Evolutionary conservation across 2,329 filamentous ascomycete species (phyloP).

Genomic region (Fusarium setosum): DNA sequence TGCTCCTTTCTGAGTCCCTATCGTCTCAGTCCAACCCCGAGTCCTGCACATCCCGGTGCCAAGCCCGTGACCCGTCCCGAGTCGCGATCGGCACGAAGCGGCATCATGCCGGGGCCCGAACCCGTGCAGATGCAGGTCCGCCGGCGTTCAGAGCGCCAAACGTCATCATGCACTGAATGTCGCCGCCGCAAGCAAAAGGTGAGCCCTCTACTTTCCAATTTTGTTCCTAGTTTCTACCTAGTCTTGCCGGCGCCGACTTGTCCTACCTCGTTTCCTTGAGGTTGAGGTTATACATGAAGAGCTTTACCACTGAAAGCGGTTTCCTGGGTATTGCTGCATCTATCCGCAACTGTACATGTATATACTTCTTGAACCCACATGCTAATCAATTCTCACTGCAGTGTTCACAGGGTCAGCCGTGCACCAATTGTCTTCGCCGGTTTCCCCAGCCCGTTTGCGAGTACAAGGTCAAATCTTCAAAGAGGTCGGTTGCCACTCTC

Average conservation of each 20-base stretch:
- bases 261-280: background rate
- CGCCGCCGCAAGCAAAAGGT: constrained; percentile 65
- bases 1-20: background rate
- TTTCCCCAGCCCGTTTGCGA: constrained; percentile 64
- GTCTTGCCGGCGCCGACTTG: background rate
- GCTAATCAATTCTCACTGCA: constrained; percentile 40
- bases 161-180: constrained; percentile 62
- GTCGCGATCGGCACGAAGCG: constrained; percentile 13
- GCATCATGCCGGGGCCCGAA: constrained; percentile 30
- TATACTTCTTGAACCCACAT: background rate
- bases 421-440: constrained; percentile 63
- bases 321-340: background rate
- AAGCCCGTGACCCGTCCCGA: constrained; percentile 1
- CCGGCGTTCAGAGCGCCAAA: constrained; percentile 41
- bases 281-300: background rate
- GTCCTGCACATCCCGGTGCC: constrained; percentile 14
- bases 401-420: constrained; percentile 67
- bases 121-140: constrained; percentile 35
- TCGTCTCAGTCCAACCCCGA: background rate
- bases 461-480: constrained; percentile 51
- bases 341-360: background rate
- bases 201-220: constrained; percentile 8
- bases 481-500: constrained; percentile 22
- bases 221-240: background rate
- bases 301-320: background rate